Evolutionary conservation across 225 moss, liverwort and hornwort species (phyloP).

Genomic region (Pseudisothecium myosuroides): DNA sequence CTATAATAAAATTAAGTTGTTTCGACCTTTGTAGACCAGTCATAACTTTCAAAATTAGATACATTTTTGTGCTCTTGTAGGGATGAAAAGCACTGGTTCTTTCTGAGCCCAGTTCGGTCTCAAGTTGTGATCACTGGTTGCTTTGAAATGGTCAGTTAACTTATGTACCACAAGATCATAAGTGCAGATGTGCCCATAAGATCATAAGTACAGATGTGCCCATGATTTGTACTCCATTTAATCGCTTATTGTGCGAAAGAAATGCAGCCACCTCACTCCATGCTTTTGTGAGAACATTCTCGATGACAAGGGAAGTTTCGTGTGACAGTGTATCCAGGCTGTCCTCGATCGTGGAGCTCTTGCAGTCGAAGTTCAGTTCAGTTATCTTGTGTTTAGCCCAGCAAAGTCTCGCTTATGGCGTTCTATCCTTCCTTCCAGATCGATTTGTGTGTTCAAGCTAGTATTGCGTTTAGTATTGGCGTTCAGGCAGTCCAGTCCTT

Average conservation of each 20-base stretch:
- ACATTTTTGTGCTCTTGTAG: background rate
- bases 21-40: no score
- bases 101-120: background rate
- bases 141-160: no score
- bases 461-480: background rate
- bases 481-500: no score
- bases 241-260: background rate
- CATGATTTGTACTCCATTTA: no score
- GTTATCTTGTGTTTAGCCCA: background rate
- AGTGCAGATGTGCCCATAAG: background rate
- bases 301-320: background rate
- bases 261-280: background rate
- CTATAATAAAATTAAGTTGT: no score
- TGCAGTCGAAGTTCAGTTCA: background rate
- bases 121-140: background rate
- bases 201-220: background rate
- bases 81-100: background rate
- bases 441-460: background rate
- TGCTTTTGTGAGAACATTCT: no score
- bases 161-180: background rate
- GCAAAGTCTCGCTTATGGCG: background rate
- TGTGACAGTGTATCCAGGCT: background rate
- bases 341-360: background rate
- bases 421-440: background rate
- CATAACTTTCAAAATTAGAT: no score